Conservation (phyloP, 2,329 filamentous ascomycete species). For the Coniochaeta sp. region DNA sequence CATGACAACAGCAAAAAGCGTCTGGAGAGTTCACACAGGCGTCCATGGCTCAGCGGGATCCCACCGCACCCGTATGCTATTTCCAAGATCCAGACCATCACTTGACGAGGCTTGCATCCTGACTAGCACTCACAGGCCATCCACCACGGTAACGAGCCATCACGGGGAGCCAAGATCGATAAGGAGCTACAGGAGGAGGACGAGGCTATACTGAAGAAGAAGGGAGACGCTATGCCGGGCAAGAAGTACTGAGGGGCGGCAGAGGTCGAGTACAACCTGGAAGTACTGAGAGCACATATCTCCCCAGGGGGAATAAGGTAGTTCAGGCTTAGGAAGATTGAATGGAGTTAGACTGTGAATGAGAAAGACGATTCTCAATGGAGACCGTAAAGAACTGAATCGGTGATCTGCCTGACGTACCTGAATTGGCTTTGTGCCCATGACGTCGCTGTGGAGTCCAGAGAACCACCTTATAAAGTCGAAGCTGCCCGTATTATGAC, state of each 20-base stretch:
- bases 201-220: constrained; percentile 54
- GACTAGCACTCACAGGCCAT: neutral
- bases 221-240: constrained; percentile 28
- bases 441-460: neutral
- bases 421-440: neutral
- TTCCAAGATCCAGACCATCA: neutral
- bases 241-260: constrained; percentile 7
- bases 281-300: neutral
- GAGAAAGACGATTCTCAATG: too few species aligned
- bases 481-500: too few species aligned
- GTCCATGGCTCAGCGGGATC: constrained; percentile 45
- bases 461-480: neutral
- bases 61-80: constrained; percentile 35
- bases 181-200: constrained; percentile 63
- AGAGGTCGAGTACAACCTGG: neutral
- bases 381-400: too few species aligned
- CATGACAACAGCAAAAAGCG: constrained; percentile 16
- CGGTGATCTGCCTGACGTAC: neutral
- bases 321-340: too few species aligned
- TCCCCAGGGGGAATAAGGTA: too few species aligned
- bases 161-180: constrained; percentile 65
- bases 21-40: constrained; percentile 37
- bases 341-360: too few species aligned
- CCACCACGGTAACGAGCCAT: constrained; percentile 66
- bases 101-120: neutral